Conservation (phyloP, 805 yeast species). For the Pichia cabralensis region DNA sequence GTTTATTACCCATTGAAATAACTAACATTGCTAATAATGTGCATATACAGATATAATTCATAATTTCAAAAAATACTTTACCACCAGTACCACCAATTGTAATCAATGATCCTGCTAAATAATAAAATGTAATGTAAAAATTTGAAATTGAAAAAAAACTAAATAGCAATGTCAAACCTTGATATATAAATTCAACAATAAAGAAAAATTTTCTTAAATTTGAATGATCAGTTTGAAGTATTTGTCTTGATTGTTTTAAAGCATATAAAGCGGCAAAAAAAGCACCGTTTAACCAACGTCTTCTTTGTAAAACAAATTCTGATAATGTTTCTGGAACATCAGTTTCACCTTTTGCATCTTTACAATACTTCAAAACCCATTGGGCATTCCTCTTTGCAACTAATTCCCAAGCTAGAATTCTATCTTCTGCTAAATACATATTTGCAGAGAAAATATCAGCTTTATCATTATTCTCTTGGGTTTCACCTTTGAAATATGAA, state of each 20-base stretch:
- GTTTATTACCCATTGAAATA: conserved; percentile 93
- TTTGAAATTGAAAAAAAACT: conserved; percentile 90
- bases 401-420: conserved; percentile 92
- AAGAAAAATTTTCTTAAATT: conserved; percentile 66
- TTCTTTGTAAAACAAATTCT: conserved; percentile 92
- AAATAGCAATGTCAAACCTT: conserved; percentile 67
- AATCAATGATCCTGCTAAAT: conserved; percentile 78
- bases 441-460: conserved; percentile 86
- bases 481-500: conserved; percentile 86
- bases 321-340: conserved; percentile 93
- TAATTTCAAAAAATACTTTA: conserved; percentile 68
- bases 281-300: conserved; percentile 98
- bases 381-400: conserved; percentile 75
- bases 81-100: conserved; percentile 64
- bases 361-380: conserved; percentile 88
- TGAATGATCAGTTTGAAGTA: conserved; percentile 87
- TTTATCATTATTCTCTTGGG: conserved; percentile 22
- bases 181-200: conserved; percentile 84
- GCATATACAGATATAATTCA: conserved; percentile 78
- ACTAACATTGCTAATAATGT: conserved; percentile 81
- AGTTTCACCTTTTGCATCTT: conserved; percentile 90
- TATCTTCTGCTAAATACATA: conserved; percentile 95
- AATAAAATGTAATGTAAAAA: conserved; percentile 86
- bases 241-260: conserved; percentile 72
- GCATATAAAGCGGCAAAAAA: conserved; percentile 92